Conservation (phyloP, 768 basidiomycete species). For the Boletus sp. region DNA sequence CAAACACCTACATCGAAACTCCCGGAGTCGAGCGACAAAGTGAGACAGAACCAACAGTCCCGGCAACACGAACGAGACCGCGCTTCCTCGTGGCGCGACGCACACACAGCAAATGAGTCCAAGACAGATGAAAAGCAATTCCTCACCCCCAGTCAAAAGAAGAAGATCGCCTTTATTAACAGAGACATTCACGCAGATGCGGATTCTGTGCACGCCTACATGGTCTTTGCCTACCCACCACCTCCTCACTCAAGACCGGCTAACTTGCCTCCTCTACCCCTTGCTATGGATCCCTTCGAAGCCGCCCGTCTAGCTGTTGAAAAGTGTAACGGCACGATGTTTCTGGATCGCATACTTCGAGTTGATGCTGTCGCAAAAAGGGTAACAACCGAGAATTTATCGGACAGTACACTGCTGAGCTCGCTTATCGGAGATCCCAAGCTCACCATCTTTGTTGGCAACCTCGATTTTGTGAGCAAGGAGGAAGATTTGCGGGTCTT, state of each 20-base stretch:
- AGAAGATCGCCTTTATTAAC: slow-evolving; percentile 92
- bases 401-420: slow-evolving; percentile 21
- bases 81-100: slow-evolving; percentile 55
- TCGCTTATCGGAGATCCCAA: slow-evolving; percentile 61
- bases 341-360: slow-evolving; percentile 76
- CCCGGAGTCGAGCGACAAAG: slow-evolving; percentile 37
- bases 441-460: slow-evolving; percentile 85
- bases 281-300: slow-evolving; percentile 63
- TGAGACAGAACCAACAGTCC: slow-evolving; percentile 30
- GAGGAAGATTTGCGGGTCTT: slow-evolving; percentile 88
- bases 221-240: slow-evolving; percentile 79
- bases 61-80: slow-evolving; percentile 58
- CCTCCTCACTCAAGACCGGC: slow-evolving; percentile 41
- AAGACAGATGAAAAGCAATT: slow-evolving; percentile 58
- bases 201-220: slow-evolving; percentile 79
- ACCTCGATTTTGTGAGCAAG: slow-evolving; percentile 86
- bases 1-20: slow-evolving; percentile 72
- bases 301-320: slow-evolving; percentile 61
- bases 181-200: slow-evolving; percentile 82
- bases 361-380: slow-evolving; percentile 62
- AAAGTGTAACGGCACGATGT: slow-evolving; percentile 64
- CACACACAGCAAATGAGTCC: slow-evolving; percentile 42
- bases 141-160: slow-evolving; percentile 83
- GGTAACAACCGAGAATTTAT: slow-evolving; percentile 20
- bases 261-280: slow-evolving; percentile 51